Base-by-base conservation (phyloP, 2,329 filamentous ascomycete genomes). In the Bretziella fagacearum region DNA sequence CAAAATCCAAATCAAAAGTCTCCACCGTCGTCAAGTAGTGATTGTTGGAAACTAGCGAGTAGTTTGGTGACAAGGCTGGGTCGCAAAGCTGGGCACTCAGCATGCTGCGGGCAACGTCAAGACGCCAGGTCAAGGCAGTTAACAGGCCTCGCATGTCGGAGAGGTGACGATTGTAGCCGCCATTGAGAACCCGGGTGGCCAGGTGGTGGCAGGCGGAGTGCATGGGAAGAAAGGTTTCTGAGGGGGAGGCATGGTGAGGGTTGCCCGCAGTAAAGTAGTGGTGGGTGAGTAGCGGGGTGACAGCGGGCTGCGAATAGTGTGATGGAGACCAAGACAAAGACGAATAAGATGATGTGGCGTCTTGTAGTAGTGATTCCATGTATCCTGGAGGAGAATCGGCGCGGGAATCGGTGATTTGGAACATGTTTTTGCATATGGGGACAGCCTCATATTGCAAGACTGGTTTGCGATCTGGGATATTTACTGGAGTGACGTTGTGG, bases 41-140 rank as follows among this genome's bases (percentile, higher is more conserved):
- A 13, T 37, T 26, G 46, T 48, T 48, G 25, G 46, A 23, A 23
- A 42, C 32, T 10, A 48, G 40, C 25, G 40, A n/a, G 30, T 44
- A 48, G 23, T 48, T 48, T 3, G 46, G 46, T 5, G 46, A 48
- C 7, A 48, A 29, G 8, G 32, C 30, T 3, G 29, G 17, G 27
- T 43, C 46, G 17, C 37, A 48, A n/a, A n/a, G n/a, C n/a, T n/a
- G n/a, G 22, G 22, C 22, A 4, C n/a, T n/a, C 15, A 27, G 35
- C 13, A 23, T 13, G 11, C 13, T 30, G 11, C 23, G 40, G 10
- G 39, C 29, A 13, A 44, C 46, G 23, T 44, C 46, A 11, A 43
- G 6, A 22, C 46, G 27, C 46, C 46, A 44, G 10, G 29, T 20
- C 15, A 48, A 20, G 6, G 7, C 39, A 18, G 32, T 44, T 22